phyloP scores from a whole-genome alignment of 2,329 filamentous ascomycete genomes.

The Colletotrichum brevisporum region DNA sequence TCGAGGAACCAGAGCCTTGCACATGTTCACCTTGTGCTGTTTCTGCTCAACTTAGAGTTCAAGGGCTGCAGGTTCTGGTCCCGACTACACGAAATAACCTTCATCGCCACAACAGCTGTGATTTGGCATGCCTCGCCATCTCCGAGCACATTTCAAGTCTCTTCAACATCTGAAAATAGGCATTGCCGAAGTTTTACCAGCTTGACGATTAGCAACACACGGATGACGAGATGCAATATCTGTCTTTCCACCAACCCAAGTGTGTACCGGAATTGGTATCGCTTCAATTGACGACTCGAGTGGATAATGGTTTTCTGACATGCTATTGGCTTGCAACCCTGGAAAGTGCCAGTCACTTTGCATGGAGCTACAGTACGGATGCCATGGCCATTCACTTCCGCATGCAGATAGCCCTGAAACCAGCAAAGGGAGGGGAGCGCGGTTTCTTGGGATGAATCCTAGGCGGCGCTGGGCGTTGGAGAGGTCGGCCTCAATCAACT shows the following conservation, averaged over 20 bases:
- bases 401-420: constrained; percentile 39
- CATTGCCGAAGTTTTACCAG: no score
- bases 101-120: constrained; percentile 9
- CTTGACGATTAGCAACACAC: no score
- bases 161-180: no score
- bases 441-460: constrained; percentile 28
- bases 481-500: background rate
- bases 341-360: background rate
- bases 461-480: constrained; percentile 7
- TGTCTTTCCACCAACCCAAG: background rate
- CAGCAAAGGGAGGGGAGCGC: constrained; percentile 23
- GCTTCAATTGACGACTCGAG: background rate
- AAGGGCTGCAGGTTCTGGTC: constrained; percentile 15
- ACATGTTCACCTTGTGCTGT: constrained; percentile 32
- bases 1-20: constrained; percentile 29
- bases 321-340: constrained; percentile 19
- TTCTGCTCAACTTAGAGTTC: constrained; percentile 34
- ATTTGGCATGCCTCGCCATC: background rate
- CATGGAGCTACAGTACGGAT: constrained; percentile 35
- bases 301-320: background rate
- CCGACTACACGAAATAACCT: background rate
- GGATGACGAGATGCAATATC: background rate
- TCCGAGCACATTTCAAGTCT: background rate
- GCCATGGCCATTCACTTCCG: constrained; percentile 32
- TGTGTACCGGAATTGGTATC: background rate